These are phyloP conservation scores for Cystobasidium tubakii DNA, from an alignment of 768 basidiomycete genomes.

Conservation along the genomic window DNA sequence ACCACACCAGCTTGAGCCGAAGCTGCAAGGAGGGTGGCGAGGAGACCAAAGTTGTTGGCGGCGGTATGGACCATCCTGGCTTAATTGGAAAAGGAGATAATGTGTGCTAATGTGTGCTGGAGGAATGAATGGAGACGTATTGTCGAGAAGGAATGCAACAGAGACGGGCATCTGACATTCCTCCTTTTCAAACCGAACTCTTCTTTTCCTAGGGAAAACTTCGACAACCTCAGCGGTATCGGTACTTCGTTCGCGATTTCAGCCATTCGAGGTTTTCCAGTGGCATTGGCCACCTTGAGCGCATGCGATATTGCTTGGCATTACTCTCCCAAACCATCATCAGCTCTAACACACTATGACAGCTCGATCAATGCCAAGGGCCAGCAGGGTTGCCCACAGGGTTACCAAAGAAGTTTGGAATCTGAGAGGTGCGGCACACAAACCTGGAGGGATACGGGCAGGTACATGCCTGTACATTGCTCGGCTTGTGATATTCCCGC, in stretches of 20 bases:
- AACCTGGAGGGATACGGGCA: too few species aligned
- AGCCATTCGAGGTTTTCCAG: not conserved
- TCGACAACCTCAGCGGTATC: not conserved
- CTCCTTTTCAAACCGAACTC: not conserved
- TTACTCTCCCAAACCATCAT: too few species aligned
- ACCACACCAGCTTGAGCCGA: not conserved
- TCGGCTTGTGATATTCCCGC: too few species aligned
- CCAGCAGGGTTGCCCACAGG: slow-evolving; percentile 6
- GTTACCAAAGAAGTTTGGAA: not conserved
- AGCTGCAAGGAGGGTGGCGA: not conserved
- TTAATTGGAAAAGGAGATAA: not conserved
- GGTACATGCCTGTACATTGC: too few species aligned
- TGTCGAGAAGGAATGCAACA: not conserved
- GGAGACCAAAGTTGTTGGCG: not conserved
- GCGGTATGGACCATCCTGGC: not conserved
- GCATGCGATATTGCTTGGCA: not conserved
- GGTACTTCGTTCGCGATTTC: not conserved
- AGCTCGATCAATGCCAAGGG: slow-evolving; percentile 4
- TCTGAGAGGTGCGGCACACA: too few species aligned
- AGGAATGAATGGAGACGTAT: not conserved
- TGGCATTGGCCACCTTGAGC: not conserved
- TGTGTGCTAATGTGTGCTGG: not conserved
- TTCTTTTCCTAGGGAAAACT: too few species aligned
- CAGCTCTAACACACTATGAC: not conserved
- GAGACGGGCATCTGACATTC: not conserved